Percentiles rank a stretch among this genome's conserved stretches.
Evolutionary conservation across 331 rosid genomes (phyloP).

Genomic region (Acacia concinna): DNA sequence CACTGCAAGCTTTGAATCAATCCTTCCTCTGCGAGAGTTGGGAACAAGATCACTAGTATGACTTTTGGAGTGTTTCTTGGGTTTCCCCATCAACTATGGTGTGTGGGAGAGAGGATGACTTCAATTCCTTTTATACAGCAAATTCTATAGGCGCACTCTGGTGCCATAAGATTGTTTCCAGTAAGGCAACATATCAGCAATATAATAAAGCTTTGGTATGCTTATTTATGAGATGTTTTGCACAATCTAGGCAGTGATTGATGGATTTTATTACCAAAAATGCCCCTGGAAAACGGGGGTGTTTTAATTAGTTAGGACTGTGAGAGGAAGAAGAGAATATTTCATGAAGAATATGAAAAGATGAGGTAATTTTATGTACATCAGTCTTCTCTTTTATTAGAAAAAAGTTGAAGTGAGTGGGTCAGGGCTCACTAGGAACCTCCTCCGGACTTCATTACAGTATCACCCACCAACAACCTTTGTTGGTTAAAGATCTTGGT

Average conservation of each 20-base stretch:
- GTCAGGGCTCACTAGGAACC: no score
- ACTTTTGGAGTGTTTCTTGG: conserved; percentile 77
- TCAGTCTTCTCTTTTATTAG: no score
- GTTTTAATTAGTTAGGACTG: background rate
- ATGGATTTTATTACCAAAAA: background rate
- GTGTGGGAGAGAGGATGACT: conserved; percentile 44
- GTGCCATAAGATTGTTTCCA: conserved; percentile 74
- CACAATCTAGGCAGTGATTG: background rate
- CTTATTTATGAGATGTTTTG: background rate
- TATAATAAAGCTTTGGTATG: background rate
- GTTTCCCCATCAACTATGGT: conserved; percentile 70
- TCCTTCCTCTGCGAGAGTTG: conserved; percentile 63
- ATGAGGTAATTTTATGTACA: background rate
- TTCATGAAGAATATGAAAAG: background rate
- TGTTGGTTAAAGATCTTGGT: background rate
- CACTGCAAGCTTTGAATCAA: conserved; percentile 50
- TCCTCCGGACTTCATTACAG: no score
- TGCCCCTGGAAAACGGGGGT: background rate
- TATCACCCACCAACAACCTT: no score
- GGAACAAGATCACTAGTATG: conserved; percentile 74
- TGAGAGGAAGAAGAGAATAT: background rate
- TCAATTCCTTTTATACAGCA: conserved; percentile 73
- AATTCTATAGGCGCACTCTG: conserved; percentile 78
- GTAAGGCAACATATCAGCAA: conserved; percentile 69
- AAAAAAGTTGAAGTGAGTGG: no score